Evolutionary conservation across 768 basidiomycete genomes (phyloP).

Genomic region (Lentinula raphanica): DNA sequence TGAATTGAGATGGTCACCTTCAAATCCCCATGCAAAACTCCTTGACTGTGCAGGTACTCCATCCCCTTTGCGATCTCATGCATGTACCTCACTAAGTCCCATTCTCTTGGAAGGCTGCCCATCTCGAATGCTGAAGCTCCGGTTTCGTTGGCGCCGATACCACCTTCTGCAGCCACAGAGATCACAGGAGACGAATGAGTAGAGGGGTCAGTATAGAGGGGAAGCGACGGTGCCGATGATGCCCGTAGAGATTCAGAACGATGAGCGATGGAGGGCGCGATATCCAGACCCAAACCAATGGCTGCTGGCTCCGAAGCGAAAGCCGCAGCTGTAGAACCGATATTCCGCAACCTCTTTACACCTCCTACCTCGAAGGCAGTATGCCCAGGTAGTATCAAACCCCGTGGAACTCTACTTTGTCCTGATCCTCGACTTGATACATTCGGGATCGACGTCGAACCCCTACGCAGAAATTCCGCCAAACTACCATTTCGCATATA

Average conservation of each 20-base stretch:
- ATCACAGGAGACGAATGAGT: too few relatives aligned
- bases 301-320: too few relatives aligned
- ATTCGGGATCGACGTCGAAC: not conserved
- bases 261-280: not conserved
- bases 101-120: constrained; percentile 23
- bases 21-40: constrained; percentile 74
- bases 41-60: constrained; percentile 68
- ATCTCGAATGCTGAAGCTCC: constrained; percentile 8
- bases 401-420: not conserved
- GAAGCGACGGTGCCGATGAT: not conserved
- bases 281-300: not conserved
- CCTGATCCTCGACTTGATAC: not conserved
- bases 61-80: constrained; percentile 76
- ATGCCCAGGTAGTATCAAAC: not conserved
- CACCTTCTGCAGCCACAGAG: too few relatives aligned
- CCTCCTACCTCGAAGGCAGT: constrained; percentile 4
- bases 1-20: too few relatives aligned
- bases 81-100: constrained; percentile 55
- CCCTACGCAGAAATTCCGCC: constrained; percentile 41
- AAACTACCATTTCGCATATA: constrained; percentile 65
- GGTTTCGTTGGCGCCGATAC: not conserved
- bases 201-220: not conserved
- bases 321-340: not conserved
- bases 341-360: constrained; percentile 16
- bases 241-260: too few relatives aligned